Evolutionary conservation across 768 basidiomycete species (phyloP), one percentile per base, ranked within the genome.

Genomic region (Auricularia auricula-judae): DNA sequence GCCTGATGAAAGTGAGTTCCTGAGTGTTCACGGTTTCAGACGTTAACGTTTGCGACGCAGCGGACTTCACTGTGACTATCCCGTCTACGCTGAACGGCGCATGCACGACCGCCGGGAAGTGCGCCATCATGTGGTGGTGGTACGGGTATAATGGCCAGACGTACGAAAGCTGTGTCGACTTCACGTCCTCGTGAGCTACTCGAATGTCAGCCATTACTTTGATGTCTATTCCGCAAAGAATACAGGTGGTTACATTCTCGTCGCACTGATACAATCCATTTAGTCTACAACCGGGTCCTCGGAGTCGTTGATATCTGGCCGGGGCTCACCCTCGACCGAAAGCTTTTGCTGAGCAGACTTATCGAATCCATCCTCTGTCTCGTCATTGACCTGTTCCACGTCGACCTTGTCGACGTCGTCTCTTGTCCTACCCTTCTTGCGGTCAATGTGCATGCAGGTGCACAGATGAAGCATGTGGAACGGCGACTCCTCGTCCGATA

Each of bases 131-230:
- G 54, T 64, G 63, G 64, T 65, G 35, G 36, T 65, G 64, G 64
- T 65, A 44, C 1, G 64, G 35, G 11, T 23, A 42, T 16, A 65
- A 65, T 23, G 21, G 29, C 3, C 63, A 64, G 43, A 64, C 63
- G 35, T 64, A 64, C 63, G 63, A 64, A 21, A 64, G 56, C 56
- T 64, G 63, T 34, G 54, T 64, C 63, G 63, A 64, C 29, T 64
- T 64, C 63, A 59, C 54, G 21, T 10, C 47, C 1, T 14, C 5
- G 18, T 21, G 14, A 51, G 0, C 10, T 0, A 44, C 39, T 42
- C 8, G 12, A 42, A 7, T 4, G 39, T 1, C 7, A 39, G 39
- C 39, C 39, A 12, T 7, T 39, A 5, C 36, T 39, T 7, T 39
- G 12, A 39, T 39, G 12, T 8, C 39, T 39, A 12, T 12, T 39